These are phyloP conservation scores for Candolleomyces aberdarensis DNA, from an alignment of 768 basidiomycete genomes.

Conservation along the genomic window DNA sequence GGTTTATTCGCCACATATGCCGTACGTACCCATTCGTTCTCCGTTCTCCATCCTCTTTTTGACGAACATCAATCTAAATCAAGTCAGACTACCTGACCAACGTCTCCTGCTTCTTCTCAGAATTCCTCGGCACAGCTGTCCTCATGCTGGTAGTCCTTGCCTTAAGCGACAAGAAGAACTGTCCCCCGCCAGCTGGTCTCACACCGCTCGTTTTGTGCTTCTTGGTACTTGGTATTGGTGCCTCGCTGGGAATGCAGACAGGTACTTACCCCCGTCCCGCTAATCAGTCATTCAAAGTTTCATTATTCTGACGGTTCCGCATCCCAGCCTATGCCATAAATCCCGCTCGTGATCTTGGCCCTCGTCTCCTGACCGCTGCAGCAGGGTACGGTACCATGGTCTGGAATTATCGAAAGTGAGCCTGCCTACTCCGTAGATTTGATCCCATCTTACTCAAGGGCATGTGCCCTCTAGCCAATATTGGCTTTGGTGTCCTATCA, in stretches of 20 bases:
- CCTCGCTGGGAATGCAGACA: slow-evolving; percentile 61
- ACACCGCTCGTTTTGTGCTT: slow-evolving; percentile 56
- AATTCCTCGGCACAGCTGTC: slow-evolving; percentile 55
- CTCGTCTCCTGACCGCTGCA: slow-evolving; percentile 63
- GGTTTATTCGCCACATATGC: slow-evolving; percentile 60
- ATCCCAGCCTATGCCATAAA: slow-evolving; percentile 36
- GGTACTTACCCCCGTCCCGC: slow-evolving; percentile 19
- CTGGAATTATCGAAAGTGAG: slow-evolving; percentile 38
- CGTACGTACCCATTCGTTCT: slow-evolving; percentile 30
- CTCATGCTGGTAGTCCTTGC: slow-evolving; percentile 56
- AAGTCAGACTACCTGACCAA: slow-evolving; percentile 39
- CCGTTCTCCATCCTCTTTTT: not conserved
- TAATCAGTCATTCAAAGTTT: not conserved
- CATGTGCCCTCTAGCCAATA: slow-evolving; percentile 46
- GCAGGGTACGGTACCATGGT: slow-evolving; percentile 59
- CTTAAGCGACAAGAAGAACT: slow-evolving; percentile 51
- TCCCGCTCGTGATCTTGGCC: slow-evolving; percentile 48
- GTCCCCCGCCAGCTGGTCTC: slow-evolving; percentile 46
- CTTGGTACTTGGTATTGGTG: slow-evolving; percentile 53
- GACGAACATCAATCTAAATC: not conserved
- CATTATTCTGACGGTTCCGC: not conserved
- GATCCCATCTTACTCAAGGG: not conserved
- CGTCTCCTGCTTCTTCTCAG: slow-evolving; percentile 38
- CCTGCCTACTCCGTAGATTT: not conserved
- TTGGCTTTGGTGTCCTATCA: slow-evolving; percentile 69